phyloP scores from a whole-genome alignment of 2,329 filamentous ascomycete species.

The Microascus cirrosus region DNA sequence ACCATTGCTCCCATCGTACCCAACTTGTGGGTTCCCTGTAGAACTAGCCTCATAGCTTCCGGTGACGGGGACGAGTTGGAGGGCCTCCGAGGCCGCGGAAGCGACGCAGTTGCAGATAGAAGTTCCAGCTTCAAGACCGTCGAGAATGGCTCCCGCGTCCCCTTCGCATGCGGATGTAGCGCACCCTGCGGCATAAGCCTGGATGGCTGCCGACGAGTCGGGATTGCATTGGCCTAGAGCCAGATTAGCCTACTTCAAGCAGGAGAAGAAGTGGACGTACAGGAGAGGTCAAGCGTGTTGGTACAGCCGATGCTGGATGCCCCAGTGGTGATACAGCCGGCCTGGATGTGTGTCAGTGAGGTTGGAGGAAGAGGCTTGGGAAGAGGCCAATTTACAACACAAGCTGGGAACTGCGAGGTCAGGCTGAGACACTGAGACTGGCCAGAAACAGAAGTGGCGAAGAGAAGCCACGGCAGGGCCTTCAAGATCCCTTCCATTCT shows the following conservation, averaged over 20 bases:
- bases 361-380: not conserved
- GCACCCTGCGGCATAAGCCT: not conserved
- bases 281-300: constrained; percentile 1
- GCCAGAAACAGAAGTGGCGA: not conserved
- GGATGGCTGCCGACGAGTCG: not conserved
- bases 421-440: not conserved
- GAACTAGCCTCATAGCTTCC: not conserved
- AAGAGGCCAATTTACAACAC: not conserved
- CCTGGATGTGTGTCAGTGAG: not conserved
- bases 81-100: not conserved
- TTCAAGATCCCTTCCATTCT: not conserved
- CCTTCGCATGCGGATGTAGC: not conserved
- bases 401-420: constrained; percentile 1
- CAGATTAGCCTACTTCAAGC: not conserved
- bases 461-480: not conserved
- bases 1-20: not conserved
- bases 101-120: constrained; percentile 2
- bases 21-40: not conserved
- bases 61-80: not conserved
- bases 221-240: not conserved
- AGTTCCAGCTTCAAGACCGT: not conserved
- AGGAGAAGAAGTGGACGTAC: not conserved
- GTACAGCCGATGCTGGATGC: not conserved
- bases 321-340: not conserved
- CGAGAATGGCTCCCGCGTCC: not conserved